Conservation (phyloP, 345 rosid species). For the Cardamine chenopodiifolia region DNA sequence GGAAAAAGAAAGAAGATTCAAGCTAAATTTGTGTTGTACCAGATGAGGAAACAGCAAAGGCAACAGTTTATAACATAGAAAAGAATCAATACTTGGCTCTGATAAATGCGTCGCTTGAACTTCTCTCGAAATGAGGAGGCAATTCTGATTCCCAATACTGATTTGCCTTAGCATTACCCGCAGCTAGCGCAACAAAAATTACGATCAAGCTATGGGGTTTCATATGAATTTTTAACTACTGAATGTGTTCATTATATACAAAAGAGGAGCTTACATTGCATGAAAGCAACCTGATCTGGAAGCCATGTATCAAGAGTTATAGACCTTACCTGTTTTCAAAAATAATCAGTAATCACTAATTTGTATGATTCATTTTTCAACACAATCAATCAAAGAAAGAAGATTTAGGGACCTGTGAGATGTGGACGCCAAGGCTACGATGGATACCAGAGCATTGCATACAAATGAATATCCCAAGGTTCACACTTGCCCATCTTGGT, state of each 20-base stretch:
- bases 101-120: constrained; percentile 69
- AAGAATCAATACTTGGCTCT: constrained; percentile 70
- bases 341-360: background rate
- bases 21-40: constrained; percentile 12
- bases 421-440: constrained; percentile 94
- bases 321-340: constrained; percentile 72
- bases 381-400: background rate
- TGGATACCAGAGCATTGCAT: constrained; percentile 95
- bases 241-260: background rate
- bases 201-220: background rate
- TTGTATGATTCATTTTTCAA: background rate
- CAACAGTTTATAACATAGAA: constrained; percentile 12
- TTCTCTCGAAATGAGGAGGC: constrained; percentile 75
- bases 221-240: background rate
- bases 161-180: constrained; percentile 83
- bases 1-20: constrained; percentile 6
- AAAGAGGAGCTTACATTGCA: constrained; percentile 64
- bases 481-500: constrained; percentile 98
- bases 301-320: constrained; percentile 98
- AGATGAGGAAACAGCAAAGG: constrained; percentile 1
- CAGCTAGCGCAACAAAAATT: constrained; percentile 48
- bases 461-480: constrained; percentile 95
- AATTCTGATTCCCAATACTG: constrained; percentile 93
- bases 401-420: constrained; percentile 66
- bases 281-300: constrained; percentile 84